Evolutionary conservation across 2,329 filamentous ascomycete species (phyloP), one percentile per base, ranked within the genome.

Genomic region (Pseudopithomyces chartarum): DNA sequence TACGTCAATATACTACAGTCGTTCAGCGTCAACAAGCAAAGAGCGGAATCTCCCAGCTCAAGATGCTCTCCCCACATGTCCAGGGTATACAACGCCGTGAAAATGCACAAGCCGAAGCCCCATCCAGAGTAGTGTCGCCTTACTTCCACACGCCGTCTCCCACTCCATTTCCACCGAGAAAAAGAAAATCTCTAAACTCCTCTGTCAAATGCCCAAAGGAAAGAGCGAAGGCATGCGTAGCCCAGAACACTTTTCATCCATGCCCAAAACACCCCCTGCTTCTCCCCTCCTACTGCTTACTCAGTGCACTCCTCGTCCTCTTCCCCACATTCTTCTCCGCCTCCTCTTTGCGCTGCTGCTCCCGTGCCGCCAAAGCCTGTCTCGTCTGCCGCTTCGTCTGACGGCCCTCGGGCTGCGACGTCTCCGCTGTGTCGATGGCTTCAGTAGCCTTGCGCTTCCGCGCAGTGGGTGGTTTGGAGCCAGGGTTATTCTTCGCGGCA

Each of bases 291-390:
- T 17, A 7, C 22, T 53, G 52, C 43, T 54, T 39, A 32, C 40
- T 43, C 39, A 19, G 26, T 44, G 46, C 46, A 26, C 51, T 51
- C 62, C 62, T 43, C 51, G 59, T 52, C 40, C 58, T 55, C 52
- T 52, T 55, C 52, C 48, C 48, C 33, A 64, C 57, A 52, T 60
- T 61, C 34, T 33, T 36, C 15, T 60, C 51, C 47, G 42, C 52
- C 44, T 58, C 53, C 22, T 33, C n/a, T 45, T 52, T 39, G 15
- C 44, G 20, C 53, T 59, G 39, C 12, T 45, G 20, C 39, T 52
- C 29, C 22, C 19, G 32, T 32, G 8, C 39, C 8, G 55, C 53
- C 1, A 53, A 58, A 11, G 23, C 45, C 13, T 52, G 33, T 29
- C 57, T 48, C 55, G 61, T 63, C 40, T 53, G 55, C 48, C 46